Base-by-base conservation (phyloP, 495 filamentous ascomycete genomes). In the Rhypophila decipiens region DNA sequence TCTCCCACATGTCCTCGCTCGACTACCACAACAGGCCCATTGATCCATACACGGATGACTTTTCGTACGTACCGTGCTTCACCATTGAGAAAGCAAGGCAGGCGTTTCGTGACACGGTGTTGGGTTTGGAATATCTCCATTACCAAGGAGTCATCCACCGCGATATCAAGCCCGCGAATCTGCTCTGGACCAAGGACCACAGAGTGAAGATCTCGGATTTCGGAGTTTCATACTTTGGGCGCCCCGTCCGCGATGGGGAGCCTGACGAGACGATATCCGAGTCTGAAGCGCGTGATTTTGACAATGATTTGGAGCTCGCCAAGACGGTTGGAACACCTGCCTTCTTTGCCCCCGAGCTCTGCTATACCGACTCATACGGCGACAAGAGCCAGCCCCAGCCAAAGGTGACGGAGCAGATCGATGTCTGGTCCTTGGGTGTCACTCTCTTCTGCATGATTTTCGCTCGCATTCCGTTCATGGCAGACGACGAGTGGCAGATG, bases 151-250 rank as follows among this genome's bases (percentile, higher is more conserved):
- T 99, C 36, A 89, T 97, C 36, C 93, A 99, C 61, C 87, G 93
- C 24, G 93, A 99, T 61, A 99, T 99, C 70, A 99, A 99, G 64
- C 93, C 93, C 0, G 90, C 91, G n/a, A 99, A 99, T 63, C 75
- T 99, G 4, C 74, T 99, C 7, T 86, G 89, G 69, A 95, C 89
- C 4, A 78, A 75, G 47, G 85, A 89, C 54, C 79, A 89, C 57
- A 81, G 85, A 11, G 87, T 95, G 52, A 99, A 97, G 72, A 99
- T 99, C 39, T 97, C 93, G n/a, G 93, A 99, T 60, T 99, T 99
- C 69, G 93, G 93, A 23, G 93, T 99, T 3, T 97, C 93, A 0
- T 99, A 96, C 64, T 83, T 97, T 37, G 94, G 93, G 18, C 79
- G 86, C 42, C 86, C 88, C 0, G 83, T 89, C 48, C 72, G 86